phyloP scores from a whole-genome alignment of 495 filamentous ascomycete species.

The Glonium stellatum region DNA sequence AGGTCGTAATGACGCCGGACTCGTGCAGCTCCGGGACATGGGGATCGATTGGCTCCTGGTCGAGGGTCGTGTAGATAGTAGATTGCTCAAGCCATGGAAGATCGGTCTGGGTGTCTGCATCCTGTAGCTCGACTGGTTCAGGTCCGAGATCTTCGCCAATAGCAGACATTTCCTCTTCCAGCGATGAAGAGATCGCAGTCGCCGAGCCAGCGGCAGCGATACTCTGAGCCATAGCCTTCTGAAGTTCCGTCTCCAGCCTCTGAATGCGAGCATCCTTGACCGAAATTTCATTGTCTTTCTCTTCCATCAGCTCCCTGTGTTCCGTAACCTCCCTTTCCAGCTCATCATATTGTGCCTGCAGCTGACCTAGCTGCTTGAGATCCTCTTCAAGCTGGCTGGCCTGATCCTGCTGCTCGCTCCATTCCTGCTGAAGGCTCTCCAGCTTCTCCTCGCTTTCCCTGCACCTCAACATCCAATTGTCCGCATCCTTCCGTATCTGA shows the following conservation, averaged over 20 bases:
- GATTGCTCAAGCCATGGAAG: not conserved
- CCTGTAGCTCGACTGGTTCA: not conserved
- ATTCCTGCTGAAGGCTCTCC: not conserved
- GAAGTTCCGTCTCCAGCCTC: not conserved
- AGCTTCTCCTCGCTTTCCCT: not conserved
- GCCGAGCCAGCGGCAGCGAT: not conserved
- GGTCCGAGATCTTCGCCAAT: not conserved
- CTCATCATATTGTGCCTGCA: not conserved
- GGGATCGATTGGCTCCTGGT: not conserved
- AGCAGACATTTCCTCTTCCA: not conserved
- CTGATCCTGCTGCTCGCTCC: not conserved
- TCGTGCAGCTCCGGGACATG: not conserved
- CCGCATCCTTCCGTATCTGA: not conserved
- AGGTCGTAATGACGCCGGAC: not conserved
- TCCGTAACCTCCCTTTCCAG: not conserved
- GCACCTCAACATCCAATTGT: not conserved
- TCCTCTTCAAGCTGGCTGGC: not conserved
- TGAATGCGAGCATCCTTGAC: not conserved
- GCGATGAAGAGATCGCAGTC: not conserved
- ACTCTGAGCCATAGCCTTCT: not conserved
- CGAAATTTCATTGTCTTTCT: not conserved
- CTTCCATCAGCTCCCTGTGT: not conserved
- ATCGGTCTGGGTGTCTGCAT: not conserved
- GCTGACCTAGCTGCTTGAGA: not conserved
- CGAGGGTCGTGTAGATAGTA: not conserved